phyloP scores from a whole-genome alignment of 2,329 filamentous ascomycete genomes.

The Chrysosporium keratinophilum region DNA sequence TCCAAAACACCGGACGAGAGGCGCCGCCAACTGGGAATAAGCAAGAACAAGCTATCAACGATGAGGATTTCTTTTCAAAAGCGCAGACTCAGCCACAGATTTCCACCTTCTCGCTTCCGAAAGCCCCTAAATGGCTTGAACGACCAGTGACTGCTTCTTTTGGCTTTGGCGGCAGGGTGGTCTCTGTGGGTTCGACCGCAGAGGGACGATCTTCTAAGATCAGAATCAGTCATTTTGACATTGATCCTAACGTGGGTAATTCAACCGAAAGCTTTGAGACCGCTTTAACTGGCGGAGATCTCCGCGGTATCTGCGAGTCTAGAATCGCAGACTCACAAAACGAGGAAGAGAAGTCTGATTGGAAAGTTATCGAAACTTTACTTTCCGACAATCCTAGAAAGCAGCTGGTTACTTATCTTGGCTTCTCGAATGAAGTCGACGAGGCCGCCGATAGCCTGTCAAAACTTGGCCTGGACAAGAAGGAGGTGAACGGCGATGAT shows the following conservation, averaged over 20 bases:
- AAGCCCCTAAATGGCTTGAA: conserved; percentile 84
- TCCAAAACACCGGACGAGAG: conserved; percentile 83
- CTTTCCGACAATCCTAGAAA: conserved; percentile 76
- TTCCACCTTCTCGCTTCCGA: conserved; percentile 73
- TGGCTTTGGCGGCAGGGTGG: conserved; percentile 87
- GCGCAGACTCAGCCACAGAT: conserved; percentile 86
- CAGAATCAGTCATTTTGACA: conserved; percentile 74
- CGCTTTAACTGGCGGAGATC: conserved; percentile 64
- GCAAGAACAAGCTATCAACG: conserved; percentile 62
- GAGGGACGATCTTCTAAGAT: conserved; percentile 64
- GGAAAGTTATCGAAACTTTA: conserved; percentile 85
- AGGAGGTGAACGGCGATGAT: conserved; percentile 38
- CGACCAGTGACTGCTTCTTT: conserved; percentile 78
- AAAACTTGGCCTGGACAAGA: conserved; percentile 34
- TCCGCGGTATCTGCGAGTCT: conserved; percentile 67
- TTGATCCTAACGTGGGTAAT: conserved; percentile 73
- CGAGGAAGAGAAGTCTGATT: conserved; percentile 90
- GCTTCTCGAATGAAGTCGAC: conserved; percentile 59
- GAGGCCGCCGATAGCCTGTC: conserved; percentile 36
- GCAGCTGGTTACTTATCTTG: conserved; percentile 77
- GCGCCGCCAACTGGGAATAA: conserved; percentile 53
- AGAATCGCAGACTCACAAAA: conserved; percentile 65
- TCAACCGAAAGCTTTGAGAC: conserved; percentile 81
- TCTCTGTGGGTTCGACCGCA: conserved; percentile 55
- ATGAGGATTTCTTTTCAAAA: conserved; percentile 92